A percentile compares a stretch with the other conserved stretches of the same genome.
Evolutionary conservation across 768 basidiomycete species (phyloP).

Genomic region (Tylopilus rubrobrunneus): DNA sequence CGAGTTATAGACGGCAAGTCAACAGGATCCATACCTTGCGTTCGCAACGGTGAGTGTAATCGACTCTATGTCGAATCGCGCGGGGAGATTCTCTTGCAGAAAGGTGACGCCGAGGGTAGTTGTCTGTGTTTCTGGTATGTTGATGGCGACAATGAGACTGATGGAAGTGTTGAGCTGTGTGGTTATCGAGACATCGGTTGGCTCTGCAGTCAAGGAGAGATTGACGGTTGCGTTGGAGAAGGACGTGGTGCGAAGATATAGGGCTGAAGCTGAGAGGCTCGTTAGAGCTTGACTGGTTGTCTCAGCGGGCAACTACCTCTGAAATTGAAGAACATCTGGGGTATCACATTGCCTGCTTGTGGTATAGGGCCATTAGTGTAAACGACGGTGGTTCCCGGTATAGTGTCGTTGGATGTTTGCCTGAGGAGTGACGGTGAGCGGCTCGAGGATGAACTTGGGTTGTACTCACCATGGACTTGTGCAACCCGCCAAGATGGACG

Average conservation of each 20-base stretch:
- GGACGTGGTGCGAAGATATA: conserved; percentile 41
- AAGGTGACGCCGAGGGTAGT: conserved; percentile 44
- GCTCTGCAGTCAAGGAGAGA: conserved; percentile 42
- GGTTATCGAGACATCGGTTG: conserved; percentile 34
- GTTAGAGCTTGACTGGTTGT: conserved; percentile 3
- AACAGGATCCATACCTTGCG: conserved; percentile 28
- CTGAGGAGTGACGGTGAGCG: conserved; percentile 8
- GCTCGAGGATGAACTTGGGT: too few species aligned
- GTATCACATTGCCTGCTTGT: conserved; percentile 40
- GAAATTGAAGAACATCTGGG: conserved; percentile 56
- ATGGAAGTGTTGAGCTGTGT: conserved; percentile 40
- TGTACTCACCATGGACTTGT: conserved; percentile 25
- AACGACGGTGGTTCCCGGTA: conserved; percentile 14
- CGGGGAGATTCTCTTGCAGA: conserved; percentile 21
- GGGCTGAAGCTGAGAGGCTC: conserved; percentile 35
- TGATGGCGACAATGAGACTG: conserved; percentile 35
- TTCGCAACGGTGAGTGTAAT: conserved; percentile 37
- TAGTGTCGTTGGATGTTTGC: conserved; percentile 18
- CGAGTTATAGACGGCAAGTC: neutral
- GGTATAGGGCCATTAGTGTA: conserved; percentile 44
- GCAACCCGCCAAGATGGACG: conserved; percentile 13
- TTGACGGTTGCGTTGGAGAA: conserved; percentile 51
- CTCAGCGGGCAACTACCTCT: conserved; percentile 35
- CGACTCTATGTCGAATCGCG: conserved; percentile 37
- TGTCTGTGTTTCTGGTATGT: conserved; percentile 37